These are phyloP conservation scores for Juglanconis juglandina DNA, from an alignment of 2,329 filamentous ascomycete species.

Conservation along the genomic window DNA sequence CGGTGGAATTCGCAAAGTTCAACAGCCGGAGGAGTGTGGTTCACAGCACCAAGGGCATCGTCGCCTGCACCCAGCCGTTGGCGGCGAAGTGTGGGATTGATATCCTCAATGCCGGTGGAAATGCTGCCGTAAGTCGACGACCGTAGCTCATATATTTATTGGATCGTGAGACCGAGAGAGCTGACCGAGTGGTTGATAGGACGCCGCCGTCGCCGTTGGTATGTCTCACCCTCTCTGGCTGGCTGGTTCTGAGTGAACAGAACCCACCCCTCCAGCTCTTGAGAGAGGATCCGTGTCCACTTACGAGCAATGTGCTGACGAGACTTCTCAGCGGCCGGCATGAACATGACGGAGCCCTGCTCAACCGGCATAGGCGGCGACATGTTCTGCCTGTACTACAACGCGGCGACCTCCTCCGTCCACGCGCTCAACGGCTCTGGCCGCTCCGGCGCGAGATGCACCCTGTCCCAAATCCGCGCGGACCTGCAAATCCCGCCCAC, in stretches of 20 bases:
- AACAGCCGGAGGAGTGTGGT: conserved; percentile 84
- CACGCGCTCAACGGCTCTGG: conserved; percentile 90
- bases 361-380: conserved; percentile 96
- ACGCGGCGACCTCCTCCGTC: conserved; percentile 76
- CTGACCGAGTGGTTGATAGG: conserved; percentile 46
- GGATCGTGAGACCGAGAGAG: neutral
- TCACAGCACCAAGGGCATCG: conserved; percentile 88
- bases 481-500: conserved; percentile 58
- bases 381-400: conserved; percentile 93
- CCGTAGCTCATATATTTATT: neutral
- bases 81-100: conserved; percentile 84
- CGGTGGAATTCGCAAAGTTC: conserved; percentile 59
- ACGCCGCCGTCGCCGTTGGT: conserved; percentile 93
- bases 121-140: conserved; percentile 71
- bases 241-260: too few species aligned
- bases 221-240: conserved; percentile 29
- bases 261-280: neutral
- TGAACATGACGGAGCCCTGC: conserved; percentile 90
- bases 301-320: neutral
- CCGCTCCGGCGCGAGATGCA: conserved; percentile 67
- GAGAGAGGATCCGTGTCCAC: neutral
- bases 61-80: conserved; percentile 84
- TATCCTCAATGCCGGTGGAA: conserved; percentile 82
- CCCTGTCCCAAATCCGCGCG: conserved; percentile 65
- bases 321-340: conserved; percentile 64